phyloP scores from a whole-genome alignment of 129 eudicot genomes.

The Escallonia herrerae region DNA sequence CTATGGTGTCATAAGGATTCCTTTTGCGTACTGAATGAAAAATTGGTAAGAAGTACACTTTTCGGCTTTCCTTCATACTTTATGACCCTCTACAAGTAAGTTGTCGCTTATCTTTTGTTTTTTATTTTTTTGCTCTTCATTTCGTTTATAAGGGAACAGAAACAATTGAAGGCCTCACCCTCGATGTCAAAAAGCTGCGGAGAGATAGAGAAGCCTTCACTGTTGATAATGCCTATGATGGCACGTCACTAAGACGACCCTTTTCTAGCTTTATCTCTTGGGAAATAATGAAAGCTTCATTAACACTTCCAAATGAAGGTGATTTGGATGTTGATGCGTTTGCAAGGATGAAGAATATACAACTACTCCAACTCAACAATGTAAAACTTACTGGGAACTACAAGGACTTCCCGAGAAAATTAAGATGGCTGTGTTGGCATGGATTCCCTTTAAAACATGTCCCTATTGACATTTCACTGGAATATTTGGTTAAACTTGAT shows the following conservation, averaged over 20 bases:
- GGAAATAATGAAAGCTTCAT: too few relatives aligned
- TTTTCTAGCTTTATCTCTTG: too few relatives aligned
- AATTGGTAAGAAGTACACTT: not conserved
- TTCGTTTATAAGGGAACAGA: not conserved
- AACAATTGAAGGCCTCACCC: not conserved
- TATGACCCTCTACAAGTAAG: too few relatives aligned
- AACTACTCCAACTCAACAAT: slow-evolving; percentile 6
- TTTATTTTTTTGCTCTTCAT: not conserved
- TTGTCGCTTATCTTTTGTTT: not conserved
- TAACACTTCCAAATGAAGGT: not conserved
- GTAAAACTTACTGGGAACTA: slow-evolving; percentile 1
- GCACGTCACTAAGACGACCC: too few relatives aligned
- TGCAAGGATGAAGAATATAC: slow-evolving; percentile 6
- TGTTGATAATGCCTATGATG: too few relatives aligned
- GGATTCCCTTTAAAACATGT: slow-evolving; percentile 1
- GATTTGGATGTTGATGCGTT: slow-evolving; percentile 2
- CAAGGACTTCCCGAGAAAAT: not conserved
- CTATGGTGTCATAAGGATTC: too few relatives aligned
- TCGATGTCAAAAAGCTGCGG: not conserved
- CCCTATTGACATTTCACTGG: slow-evolving; percentile 1
- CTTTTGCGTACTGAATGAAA: not conserved
- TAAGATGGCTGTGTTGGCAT: slow-evolving; percentile 14
- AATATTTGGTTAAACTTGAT: slow-evolving; percentile 5
- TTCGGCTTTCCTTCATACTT: too few relatives aligned
- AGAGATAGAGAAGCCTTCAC: not conserved